These are phyloP conservation scores for Elsinoe ampelina DNA, from an alignment of 2,329 filamentous ascomycete species.

Conservation along the genomic window DNA sequence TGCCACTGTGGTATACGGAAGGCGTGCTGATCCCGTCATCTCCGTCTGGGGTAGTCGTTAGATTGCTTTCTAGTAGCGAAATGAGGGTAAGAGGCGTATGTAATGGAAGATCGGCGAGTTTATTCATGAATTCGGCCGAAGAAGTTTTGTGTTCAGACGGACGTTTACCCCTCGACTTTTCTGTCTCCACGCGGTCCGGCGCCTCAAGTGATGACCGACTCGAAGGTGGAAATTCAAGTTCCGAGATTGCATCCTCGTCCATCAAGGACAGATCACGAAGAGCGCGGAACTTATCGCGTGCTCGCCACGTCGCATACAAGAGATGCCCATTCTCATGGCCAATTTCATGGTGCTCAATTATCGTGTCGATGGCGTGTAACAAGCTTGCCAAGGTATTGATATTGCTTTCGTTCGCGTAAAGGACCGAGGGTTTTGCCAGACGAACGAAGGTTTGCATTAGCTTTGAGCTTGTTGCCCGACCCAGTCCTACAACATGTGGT, in stretches of 20 bases:
- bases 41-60: background rate
- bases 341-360: slow-evolving; percentile 66
- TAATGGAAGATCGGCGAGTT: slow-evolving; percentile 79
- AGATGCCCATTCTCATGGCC: slow-evolving; percentile 19
- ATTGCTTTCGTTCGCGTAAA: slow-evolving; percentile 87
- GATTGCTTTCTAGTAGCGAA: slow-evolving; percentile 44
- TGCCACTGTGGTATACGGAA: slow-evolving; percentile 29
- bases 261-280: slow-evolving; percentile 11
- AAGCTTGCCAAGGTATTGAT: slow-evolving; percentile 71
- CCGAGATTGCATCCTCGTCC: slow-evolving; percentile 12
- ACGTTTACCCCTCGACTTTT: slow-evolving; percentile 12
- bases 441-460: slow-evolving; percentile 80
- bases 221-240: slow-evolving; percentile 2
- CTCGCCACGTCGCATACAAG: slow-evolving; percentile 16
- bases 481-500: slow-evolving; percentile 70
- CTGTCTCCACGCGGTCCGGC: background rate
- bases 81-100: slow-evolving; percentile 80
- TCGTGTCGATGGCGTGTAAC: slow-evolving; percentile 79
- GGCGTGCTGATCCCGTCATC: slow-evolving; percentile 32
- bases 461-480: slow-evolving; percentile 65
- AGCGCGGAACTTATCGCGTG: slow-evolving; percentile 4
- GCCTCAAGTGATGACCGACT: slow-evolving; percentile 4
- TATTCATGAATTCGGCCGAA: slow-evolving; percentile 61
- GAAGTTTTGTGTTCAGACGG: slow-evolving; percentile 11
- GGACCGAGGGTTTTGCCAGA: slow-evolving; percentile 87